A percentile compares a stretch with the other conserved stretches of the same genome.
Evolutionary conservation across 2,329 filamentous ascomycete species (phyloP).

Genomic region (Neofusicoccum parvum): DNA sequence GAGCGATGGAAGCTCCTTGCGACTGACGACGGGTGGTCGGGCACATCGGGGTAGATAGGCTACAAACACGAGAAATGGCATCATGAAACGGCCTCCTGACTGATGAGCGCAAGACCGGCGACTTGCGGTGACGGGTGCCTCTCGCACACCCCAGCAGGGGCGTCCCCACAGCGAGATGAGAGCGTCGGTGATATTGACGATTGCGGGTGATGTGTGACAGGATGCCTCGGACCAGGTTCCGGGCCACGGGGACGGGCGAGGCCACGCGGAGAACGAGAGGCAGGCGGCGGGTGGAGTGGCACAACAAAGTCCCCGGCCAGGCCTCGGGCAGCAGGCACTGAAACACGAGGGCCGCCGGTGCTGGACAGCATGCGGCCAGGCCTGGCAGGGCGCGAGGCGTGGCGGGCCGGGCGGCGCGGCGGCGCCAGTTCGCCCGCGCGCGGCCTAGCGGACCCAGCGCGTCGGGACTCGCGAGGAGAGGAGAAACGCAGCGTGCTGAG

Average conservation of each 20-base stretch:
- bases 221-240: constrained; percentile 2
- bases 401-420: not conserved
- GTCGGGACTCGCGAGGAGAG: not conserved
- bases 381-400: not conserved
- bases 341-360: not conserved
- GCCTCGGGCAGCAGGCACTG: not conserved
- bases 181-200: constrained; percentile 4
- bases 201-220: constrained; percentile 7
- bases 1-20: not conserved
- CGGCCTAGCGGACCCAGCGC: constrained; percentile 1
- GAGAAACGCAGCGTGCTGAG: constrained; percentile 3
- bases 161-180: not conserved
- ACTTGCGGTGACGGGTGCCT: not conserved
- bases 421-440: no score
- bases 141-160: not conserved
- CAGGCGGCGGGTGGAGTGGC: not conserved
- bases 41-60: not conserved
- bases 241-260: not conserved
- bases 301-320: not conserved
- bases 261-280: not conserved
- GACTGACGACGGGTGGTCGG: not conserved
- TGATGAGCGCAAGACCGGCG: not conserved
- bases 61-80: not conserved
- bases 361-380: not conserved
- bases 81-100: not conserved